phyloP scores from a whole-genome alignment of 106 monocot genomes.

The Acanthochlamys bracteata region DNA sequence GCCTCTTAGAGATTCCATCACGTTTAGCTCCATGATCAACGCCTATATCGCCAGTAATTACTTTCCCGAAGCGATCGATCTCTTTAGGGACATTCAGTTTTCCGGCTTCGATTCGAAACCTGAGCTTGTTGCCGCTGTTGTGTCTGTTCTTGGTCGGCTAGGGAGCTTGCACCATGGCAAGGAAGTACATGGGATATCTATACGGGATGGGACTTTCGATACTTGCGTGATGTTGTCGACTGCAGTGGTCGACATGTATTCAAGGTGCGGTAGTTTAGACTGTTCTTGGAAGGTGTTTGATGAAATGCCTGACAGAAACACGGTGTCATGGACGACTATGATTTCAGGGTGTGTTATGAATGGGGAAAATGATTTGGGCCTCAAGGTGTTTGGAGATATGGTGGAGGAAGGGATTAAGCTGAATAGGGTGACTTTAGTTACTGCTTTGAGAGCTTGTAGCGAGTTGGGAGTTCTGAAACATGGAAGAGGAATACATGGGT shows the following conservation, averaged over 20 bases:
- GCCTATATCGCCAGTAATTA: slow-evolving; percentile 2
- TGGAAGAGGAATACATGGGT: slow-evolving; percentile 25
- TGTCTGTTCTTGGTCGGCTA: slow-evolving; percentile 14
- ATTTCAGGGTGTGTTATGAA: neutral
- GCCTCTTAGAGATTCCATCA: slow-evolving; percentile 13
- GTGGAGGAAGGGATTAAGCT: neutral
- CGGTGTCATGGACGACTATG: neutral
- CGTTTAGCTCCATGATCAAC: slow-evolving; percentile 16
- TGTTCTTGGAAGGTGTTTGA: slow-evolving; percentile 12
- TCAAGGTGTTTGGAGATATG: neutral
- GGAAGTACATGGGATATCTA: neutral
- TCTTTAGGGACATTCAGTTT: slow-evolving; percentile 11
- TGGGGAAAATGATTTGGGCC: neutral
- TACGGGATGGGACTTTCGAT: neutral
- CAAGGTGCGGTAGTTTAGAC: neutral
- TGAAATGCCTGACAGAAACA: slow-evolving; percentile 24
- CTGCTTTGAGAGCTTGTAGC: slow-evolving; percentile 19
- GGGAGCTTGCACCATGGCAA: neutral
- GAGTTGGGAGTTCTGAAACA: slow-evolving; percentile 7
- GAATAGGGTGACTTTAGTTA: slow-evolving; percentile 17
- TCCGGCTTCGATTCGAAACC: slow-evolving; percentile 6
- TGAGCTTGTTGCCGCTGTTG: slow-evolving; percentile 19
- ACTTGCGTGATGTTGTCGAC: neutral
- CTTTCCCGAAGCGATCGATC: slow-evolving; percentile 3
- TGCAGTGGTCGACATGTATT: neutral